Evolutionary conservation across 2,329 filamentous ascomycete genomes (phyloP), one percentile per base, ranked within the genome.

Genomic region (Beauveria australis): DNA sequence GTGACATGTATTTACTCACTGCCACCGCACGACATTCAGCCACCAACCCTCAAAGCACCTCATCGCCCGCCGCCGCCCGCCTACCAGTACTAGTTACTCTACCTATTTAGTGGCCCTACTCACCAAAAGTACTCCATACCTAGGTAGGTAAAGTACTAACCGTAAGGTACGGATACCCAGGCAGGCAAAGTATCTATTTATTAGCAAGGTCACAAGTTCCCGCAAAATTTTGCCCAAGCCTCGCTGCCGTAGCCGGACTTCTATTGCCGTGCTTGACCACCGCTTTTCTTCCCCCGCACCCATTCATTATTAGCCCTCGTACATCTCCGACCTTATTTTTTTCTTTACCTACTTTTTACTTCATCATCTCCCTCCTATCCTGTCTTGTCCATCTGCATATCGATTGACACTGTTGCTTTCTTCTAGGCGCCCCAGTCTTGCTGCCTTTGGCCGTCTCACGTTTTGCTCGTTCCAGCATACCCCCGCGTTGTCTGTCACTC

Each of bases 31-130:
- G 24, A 19, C 30, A 26, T 18, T 37, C 57, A 59, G 40, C 57
- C 57, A 59, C 30, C 58, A 59, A 49, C 40, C 33, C 43, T n/a
- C 12, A 30, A 49, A 48, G 44, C 44, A 49, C 58, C n/a, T 58
- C 55, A 19, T 54, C 58, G 51, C 51, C 51, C 58, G 58, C 58
- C 30, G 58, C 58, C 58, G 58, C 51, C 58, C 51, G 58, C 28
- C 28, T 46, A 33, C 49, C 18, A 53, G 33, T 37, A 33, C 30
- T 33, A 33, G 33, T 14, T 14, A 2, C 28, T 1, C 6, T 28
- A 28, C 26, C 26, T 28, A 7, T 2, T 0, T 28, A 28, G 26
- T 28, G 5, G 9, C 28, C 28, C 9, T 30, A 30, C 9, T 33
- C 30, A 37, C 12, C 12, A 14, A 37, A 37, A 37, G 33, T 37